phyloP scores from a whole-genome alignment of 1,284 basidiomycete species.

The Rhodotorula mucilaginosa region DNA sequence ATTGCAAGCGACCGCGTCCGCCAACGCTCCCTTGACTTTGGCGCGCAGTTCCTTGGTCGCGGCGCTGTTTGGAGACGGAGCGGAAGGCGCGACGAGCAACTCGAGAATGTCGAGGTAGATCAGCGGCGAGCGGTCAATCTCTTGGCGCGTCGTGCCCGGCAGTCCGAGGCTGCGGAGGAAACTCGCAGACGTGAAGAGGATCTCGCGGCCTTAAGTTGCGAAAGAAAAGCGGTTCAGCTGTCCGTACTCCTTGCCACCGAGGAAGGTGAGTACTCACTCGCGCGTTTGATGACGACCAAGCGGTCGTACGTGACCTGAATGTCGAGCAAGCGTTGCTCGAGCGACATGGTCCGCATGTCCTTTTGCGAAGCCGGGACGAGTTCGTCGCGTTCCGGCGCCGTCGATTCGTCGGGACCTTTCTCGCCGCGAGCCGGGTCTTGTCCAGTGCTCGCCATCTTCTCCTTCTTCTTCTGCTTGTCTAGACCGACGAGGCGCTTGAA shows the following conservation, averaged over 20 bases:
- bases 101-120: constrained; percentile 30
- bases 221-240: too few species aligned
- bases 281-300: constrained; percentile 19
- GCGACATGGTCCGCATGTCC: neutral
- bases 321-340: constrained; percentile 16
- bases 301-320: constrained; percentile 23
- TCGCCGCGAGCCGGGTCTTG: too few species aligned
- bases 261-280: neutral
- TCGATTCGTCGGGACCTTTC: neutral
- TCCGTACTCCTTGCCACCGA: too few species aligned
- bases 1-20: constrained; percentile 5
- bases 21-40: constrained; percentile 8
- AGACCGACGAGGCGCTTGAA: neutral
- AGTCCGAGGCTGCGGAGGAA: constrained; percentile 29
- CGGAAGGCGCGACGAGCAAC: constrained; percentile 15
- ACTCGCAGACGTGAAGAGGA: constrained; percentile 27
- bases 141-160: constrained; percentile 14
- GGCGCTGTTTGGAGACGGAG: neutral
- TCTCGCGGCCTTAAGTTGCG: constrained; percentile 7
- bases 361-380: constrained; percentile 9
- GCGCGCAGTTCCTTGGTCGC: constrained; percentile 15
- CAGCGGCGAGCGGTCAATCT: constrained; percentile 22
- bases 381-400: neutral
- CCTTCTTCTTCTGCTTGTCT: neutral
- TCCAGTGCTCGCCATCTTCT: neutral